Evolutionary conservation across 2,329 filamentous ascomycete species (phyloP), one percentile per base, ranked within the genome.

Genomic region (Lachnum nothofagi): DNA sequence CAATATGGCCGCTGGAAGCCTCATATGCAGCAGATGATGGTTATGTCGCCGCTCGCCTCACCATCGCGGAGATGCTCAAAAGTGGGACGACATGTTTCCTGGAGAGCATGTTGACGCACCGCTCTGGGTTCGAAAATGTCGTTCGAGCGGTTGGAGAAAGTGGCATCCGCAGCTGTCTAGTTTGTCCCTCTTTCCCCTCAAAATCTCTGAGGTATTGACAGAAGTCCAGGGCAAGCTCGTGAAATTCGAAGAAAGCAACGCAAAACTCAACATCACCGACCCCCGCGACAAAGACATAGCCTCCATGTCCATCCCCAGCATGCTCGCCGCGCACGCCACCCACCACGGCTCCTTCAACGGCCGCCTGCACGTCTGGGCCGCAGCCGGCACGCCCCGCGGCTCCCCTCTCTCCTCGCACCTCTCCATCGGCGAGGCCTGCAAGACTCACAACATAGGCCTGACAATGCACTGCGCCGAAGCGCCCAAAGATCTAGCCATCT

Each of bases 41-140:
- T 16, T 75, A 75, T 56, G 67, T 70, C 3, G 73, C 74, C 4
- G 72, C 71, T 1, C 60, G 70, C 5, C 60, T 76, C 33, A 75
- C 68, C 17, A 74, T 77, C 33, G 73, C 70, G 0, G 74, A 77
- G 60, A 74, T 77, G 72, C 62, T 76, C 27, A 69, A 70, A 57
- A 70, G 66, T 3, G 74, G 73, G 0, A 76, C 74, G 3, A 77
- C 73, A 2, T 74, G 70, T 53, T 77, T 78, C 52, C 62, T 77
- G 5, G 74, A 77, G 58, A 74, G 72, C 35, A 75, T 77, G 73
- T 67, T 74, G 46, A 63, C 71, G 5, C 66, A 73, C 56, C 67
- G 71, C 14, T 73, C 71, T 46, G 71, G 72, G 3, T 74, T 73
- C 47, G 70, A 74, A 46, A 70, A 70, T 3, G 64, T 74, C 4